These are phyloP conservation scores for Paecilomyces sp. DNA, from an alignment of 2,329 filamentous ascomycete genomes.

Conservation along the genomic window DNA sequence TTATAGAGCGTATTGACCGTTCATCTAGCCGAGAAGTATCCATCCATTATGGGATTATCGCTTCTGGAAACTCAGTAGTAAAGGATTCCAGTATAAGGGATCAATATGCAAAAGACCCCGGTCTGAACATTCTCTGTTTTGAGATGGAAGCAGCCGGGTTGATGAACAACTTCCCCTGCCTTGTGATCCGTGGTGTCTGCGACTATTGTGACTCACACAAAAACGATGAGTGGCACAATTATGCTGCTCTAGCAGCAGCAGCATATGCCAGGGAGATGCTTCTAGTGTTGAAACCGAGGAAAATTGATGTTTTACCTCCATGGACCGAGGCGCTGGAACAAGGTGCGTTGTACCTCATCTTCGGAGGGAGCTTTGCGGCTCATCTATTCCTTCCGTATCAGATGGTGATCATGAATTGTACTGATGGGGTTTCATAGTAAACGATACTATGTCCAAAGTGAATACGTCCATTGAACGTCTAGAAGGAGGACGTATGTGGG, in stretches of 20 bases:
- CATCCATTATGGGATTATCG: slow-evolving; percentile 14
- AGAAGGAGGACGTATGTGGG: not conserved
- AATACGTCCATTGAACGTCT: not conserved
- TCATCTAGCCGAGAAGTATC: not conserved
- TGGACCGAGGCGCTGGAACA: not conserved
- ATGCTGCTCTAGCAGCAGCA: slow-evolving; percentile 12
- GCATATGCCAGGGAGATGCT: slow-evolving; percentile 13
- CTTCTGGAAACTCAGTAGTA: slow-evolving; percentile 13
- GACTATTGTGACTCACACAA: slow-evolving; percentile 16
- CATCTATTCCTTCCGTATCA: not conserved
- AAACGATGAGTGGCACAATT: slow-evolving; percentile 12
- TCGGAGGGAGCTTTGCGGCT: not conserved
- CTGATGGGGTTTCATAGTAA: not conserved
- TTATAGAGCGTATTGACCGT: not conserved
- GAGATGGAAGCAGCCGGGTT: slow-evolving; percentile 14
- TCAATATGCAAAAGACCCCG: not conserved
- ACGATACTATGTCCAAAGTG: not conserved
- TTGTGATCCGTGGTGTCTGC: slow-evolving; percentile 15
- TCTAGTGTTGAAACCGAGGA: not conserved
- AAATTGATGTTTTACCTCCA: not conserved
- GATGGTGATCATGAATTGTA: too few species aligned
- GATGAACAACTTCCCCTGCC: slow-evolving; percentile 12
- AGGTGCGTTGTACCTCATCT: not conserved
- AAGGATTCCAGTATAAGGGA: slow-evolving; percentile 9
- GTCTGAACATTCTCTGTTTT: slow-evolving; percentile 10